Evolutionary conservation across 441 rosid species (phyloP).

Genomic region (Adansonia madagascariensis): DNA sequence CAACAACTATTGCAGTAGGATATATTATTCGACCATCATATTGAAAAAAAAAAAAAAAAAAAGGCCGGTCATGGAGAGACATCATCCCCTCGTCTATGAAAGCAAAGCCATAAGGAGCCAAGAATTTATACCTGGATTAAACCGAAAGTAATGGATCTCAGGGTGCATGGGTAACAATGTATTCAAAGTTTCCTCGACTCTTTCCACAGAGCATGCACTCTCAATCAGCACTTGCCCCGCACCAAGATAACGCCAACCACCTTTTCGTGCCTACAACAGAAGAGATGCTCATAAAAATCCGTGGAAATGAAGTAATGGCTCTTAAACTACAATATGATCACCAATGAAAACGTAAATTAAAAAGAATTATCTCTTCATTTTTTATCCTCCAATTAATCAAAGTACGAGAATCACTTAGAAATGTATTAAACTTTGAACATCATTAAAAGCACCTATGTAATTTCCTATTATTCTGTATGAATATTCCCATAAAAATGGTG

Average conservation of each 20-base stretch:
- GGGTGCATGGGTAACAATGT: constrained; percentile 91
- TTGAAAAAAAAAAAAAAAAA: background rate
- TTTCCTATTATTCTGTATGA: background rate
- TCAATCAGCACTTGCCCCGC: constrained; percentile 70
- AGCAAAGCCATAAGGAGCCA: constrained; percentile 8
- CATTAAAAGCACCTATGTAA: background rate
- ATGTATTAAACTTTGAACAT: background rate
- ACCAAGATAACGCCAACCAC: constrained; percentile 97
- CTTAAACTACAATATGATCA: background rate
- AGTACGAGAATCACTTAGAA: background rate
- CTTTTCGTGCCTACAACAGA: constrained; percentile 71
- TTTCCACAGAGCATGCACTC: constrained; percentile 96
- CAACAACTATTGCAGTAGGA: background rate
- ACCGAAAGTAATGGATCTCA: constrained; percentile 84
- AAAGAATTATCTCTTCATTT: too few species aligned
- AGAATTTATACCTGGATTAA: constrained; percentile 74
- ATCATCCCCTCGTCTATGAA: too few species aligned
- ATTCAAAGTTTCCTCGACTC: constrained; percentile 94
- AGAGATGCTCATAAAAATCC: constrained; percentile 10
- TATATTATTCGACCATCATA: too few species aligned
- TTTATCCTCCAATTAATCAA: too few species aligned
- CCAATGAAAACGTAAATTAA: background rate
- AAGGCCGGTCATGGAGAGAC: background rate
- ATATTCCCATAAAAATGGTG: background rate
- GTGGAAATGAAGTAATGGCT: constrained; percentile 9